Percentiles rank a stretch among this genome's conserved stretches.
phyloP scores from a whole-genome alignment of 805 yeast species.

The Hanseniaspora taiwanica region DNA sequence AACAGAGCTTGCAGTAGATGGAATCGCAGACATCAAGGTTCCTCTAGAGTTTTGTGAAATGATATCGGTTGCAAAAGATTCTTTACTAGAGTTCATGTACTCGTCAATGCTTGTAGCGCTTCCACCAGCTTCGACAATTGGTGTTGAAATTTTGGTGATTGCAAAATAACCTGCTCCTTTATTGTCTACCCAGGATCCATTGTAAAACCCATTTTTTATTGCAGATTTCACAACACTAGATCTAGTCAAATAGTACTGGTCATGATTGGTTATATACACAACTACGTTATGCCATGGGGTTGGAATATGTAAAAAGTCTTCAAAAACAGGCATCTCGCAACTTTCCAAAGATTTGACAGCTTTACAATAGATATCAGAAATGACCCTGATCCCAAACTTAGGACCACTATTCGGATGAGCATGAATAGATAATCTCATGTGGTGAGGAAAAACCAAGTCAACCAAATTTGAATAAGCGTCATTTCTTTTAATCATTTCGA shows the following conservation, averaged over 20 bases:
- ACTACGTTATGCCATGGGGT: conserved; percentile 56
- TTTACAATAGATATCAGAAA: conserved; percentile 31
- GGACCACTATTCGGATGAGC: conserved; percentile 50
- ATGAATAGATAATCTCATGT: conserved; percentile 46
- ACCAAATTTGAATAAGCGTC: conserved; percentile 55
- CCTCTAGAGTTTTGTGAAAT: background rate
- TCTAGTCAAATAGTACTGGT: conserved; percentile 24
- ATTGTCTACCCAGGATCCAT: background rate
- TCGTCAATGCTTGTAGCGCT: background rate
- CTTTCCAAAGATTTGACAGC: conserved; percentile 32
- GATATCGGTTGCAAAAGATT: background rate
- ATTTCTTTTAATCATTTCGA: conserved; percentile 51
- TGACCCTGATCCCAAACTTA: conserved; percentile 41
- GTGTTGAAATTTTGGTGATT: background rate
- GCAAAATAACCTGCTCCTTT: background rate
- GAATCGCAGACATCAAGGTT: too few relatives aligned
- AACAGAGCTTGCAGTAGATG: too few relatives aligned
- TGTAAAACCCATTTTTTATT: conserved; percentile 19
- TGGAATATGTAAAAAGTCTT: conserved; percentile 47
- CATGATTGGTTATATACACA: conserved; percentile 28
- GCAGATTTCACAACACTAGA: conserved; percentile 27
- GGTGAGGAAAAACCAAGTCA: conserved; percentile 45
- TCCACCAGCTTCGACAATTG: background rate
- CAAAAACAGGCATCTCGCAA: conserved; percentile 30
- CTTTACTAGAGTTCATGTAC: background rate